phyloP scores from a whole-genome alignment of 176 grass and related monocot species.

The Oryza longistaminata region DNA sequence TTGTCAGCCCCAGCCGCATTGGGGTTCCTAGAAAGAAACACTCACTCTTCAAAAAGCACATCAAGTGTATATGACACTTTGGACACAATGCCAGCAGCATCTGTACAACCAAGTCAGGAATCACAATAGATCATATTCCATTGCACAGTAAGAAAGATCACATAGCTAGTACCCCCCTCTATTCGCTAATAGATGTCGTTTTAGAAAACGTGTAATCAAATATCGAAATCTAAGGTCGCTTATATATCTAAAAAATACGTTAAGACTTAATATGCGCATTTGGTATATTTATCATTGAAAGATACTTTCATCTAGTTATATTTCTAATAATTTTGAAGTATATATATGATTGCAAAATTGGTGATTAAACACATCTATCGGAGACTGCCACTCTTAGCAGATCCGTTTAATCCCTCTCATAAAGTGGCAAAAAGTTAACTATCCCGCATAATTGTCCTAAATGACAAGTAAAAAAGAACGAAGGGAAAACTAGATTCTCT shows the following conservation, averaged over 20 bases:
- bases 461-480: not conserved
- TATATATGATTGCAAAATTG: too few relatives aligned
- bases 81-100: constrained; percentile 11
- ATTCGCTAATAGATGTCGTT: not conserved
- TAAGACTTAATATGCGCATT: too few relatives aligned
- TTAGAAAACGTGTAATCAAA: too few relatives aligned
- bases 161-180: not conserved
- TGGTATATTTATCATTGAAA: too few relatives aligned
- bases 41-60: constrained; percentile 24
- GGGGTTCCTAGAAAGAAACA: constrained; percentile 30
- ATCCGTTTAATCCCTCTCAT: too few relatives aligned
- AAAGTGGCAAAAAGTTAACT: too few relatives aligned
- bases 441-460: too few relatives aligned
- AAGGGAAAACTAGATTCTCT: not conserved
- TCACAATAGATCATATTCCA: constrained; percentile 14
- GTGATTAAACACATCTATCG: too few relatives aligned
- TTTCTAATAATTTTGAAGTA: too few relatives aligned
- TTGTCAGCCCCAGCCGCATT: constrained; percentile 1
- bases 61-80: constrained; percentile 33
- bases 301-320: not conserved
- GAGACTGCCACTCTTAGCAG: too few relatives aligned
- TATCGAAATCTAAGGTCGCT: too few relatives aligned
- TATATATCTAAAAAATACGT: too few relatives aligned
- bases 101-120: constrained; percentile 27
- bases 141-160: not conserved